A percentile compares a stretch with the other conserved stretches of the same genome.
These are phyloP conservation scores for Aspergillus baeticus DNA, from an alignment of 495 filamentous ascomycete genomes.

Conservation along the genomic window DNA sequence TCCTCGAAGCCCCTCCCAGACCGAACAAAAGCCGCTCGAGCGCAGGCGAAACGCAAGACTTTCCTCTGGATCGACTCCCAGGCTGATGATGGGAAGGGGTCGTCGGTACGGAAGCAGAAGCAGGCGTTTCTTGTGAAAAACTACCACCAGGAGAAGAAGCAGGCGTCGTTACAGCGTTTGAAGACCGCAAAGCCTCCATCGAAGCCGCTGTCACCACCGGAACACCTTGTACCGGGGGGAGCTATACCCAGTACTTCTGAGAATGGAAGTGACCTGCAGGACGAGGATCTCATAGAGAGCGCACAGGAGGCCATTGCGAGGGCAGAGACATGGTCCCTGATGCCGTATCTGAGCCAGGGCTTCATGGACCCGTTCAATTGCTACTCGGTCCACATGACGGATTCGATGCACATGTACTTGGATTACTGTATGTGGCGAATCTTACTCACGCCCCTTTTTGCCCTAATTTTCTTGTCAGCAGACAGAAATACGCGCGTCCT, in stretches of 20 bases:
- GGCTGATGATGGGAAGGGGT: neutral
- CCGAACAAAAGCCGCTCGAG: too few relatives aligned
- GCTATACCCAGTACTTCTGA: too few relatives aligned
- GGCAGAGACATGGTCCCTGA: conserved; percentile 1
- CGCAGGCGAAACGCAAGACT: neutral
- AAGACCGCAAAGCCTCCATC: neutral
- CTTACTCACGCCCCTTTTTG: neutral
- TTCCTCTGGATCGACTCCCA: conserved; percentile 9
- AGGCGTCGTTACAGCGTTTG: neutral
- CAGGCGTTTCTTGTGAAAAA: conserved; percentile 5
- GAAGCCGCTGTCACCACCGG: too few relatives aligned
- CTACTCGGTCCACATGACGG: neutral
- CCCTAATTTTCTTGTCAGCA: neutral
- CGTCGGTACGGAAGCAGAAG: conserved; percentile 1
- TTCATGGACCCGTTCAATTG: conserved; percentile 4
- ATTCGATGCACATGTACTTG: conserved; percentile 7
- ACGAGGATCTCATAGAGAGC: too few relatives aligned
- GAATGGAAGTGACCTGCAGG: too few relatives aligned
- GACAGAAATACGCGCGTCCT: too few relatives aligned
- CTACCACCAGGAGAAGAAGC: neutral
- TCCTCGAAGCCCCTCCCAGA: too few relatives aligned
- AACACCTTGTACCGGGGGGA: too few relatives aligned
- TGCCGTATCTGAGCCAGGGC: conserved; percentile 7
- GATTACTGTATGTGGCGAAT: conserved; percentile 4
- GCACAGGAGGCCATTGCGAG: neutral